Evolutionary conservation across 2,329 filamentous ascomycete species (phyloP), one percentile per base, ranked within the genome.

Genomic region (Bipolaris victoriae): DNA sequence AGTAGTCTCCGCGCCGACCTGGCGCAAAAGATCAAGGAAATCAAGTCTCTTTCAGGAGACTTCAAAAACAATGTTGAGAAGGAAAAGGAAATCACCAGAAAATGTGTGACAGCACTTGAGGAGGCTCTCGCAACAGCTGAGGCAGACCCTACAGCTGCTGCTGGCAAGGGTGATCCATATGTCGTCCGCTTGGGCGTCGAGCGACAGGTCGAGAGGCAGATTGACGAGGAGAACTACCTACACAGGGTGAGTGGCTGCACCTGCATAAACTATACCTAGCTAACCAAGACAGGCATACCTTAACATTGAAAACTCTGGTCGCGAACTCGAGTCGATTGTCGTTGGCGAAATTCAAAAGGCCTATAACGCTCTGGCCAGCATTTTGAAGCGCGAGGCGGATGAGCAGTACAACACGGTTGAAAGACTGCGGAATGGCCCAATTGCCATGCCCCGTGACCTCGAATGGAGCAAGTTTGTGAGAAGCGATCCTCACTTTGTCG

Each of bases 261-360:
- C 3, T 13, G 26, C 20, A 36, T 10, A 26, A 4, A 7, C 7
- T 20, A n/a, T 69, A 52, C 15, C 22, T 18, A 24, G 16, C 64
- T 69, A 49, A 69, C 18, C 31, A 7, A 0, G 1, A 9, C 56
- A 96, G 90, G 95, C 95, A 9, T 97, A 96, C 70, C 83, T 97
- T 49, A 98, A 99, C 73, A 83, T 99, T 13, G 95, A 99, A 76
- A 91, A 87, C 65, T 98, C 95, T 15, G 95, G 95, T 2, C 89
- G 93, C 59, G 95, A 99, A 78, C 86, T 99, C 2, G 95, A 99
- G 78, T 90, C 92, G 0, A 98, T 99, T 63, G 92, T 99, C 0
- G 92, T 99, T 13, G 92, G 93, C 65, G 95, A 99, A 77, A 96
- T 99, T 40, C 95, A 99, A 73, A 98, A 98, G 77, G 92, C 95